phyloP scores from a whole-genome alignment of 768 basidiomycete genomes.

The Mycena olivaceomarginata region DNA sequence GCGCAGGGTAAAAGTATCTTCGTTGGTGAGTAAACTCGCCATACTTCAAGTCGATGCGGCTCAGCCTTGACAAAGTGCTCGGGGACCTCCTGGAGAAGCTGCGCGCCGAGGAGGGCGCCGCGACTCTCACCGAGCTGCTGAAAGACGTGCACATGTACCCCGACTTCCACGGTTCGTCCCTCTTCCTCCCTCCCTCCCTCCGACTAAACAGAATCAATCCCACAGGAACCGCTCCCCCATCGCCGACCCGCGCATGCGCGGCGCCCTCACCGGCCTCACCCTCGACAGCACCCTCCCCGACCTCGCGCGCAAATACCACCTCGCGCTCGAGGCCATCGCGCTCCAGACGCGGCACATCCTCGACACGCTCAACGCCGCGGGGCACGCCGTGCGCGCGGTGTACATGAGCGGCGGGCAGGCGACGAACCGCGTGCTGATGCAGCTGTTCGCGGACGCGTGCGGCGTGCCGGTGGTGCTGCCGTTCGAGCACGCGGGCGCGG shows the following conservation, averaged over 20 bases:
- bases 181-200: neutral
- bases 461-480: constrained; percentile 90
- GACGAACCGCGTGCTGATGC: constrained; percentile 92
- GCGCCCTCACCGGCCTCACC: constrained; percentile 91
- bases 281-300: constrained; percentile 86
- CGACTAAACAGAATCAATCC: constrained; percentile 2
- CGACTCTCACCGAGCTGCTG: constrained; percentile 87
- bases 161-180: constrained; percentile 87
- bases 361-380: constrained; percentile 89
- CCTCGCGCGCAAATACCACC: constrained; percentile 92
- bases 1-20: constrained; percentile 77
- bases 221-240: constrained; percentile 96
- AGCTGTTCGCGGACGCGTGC: constrained; percentile 92
- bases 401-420: constrained; percentile 97
- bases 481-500: constrained; percentile 83
- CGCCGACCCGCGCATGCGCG: constrained; percentile 96
- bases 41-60: no score
- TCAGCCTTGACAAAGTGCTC: constrained; percentile 69
- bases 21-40: constrained; percentile 60
- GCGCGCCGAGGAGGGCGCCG: constrained; percentile 69
- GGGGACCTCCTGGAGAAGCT: constrained; percentile 84
- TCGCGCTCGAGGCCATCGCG: constrained; percentile 94
- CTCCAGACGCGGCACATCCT: constrained; percentile 97
- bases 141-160: constrained; percentile 97
- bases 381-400: constrained; percentile 88